Evolutionary conservation across 2,329 filamentous ascomycete genomes (phyloP).

Genomic region (Fusarium sp.): DNA sequence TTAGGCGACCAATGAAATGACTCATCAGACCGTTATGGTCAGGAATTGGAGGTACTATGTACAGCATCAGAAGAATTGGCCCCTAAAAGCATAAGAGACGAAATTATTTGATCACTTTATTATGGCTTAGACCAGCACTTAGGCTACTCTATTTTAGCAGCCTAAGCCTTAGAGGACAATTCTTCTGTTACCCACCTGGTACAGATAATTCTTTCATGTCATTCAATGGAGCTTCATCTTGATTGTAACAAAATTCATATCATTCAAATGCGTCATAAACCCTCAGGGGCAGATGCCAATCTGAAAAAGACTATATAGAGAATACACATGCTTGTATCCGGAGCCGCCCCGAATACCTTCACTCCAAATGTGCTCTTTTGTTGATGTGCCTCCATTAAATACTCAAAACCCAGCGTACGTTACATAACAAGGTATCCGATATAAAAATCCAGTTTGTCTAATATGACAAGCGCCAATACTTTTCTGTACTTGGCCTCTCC

Average conservation of each 20-base stretch:
- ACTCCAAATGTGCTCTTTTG: slow-evolving; percentile 42
- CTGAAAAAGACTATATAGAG: slow-evolving; percentile 44
- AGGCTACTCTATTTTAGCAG: too few relatives aligned
- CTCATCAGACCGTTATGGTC: background rate
- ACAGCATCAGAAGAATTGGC: too few relatives aligned
- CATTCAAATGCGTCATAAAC: slow-evolving; percentile 46
- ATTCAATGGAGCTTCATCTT: background rate
- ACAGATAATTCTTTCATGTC: background rate
- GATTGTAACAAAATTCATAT: slow-evolving; percentile 32
- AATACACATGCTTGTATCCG: slow-evolving; percentile 42
- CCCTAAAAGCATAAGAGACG: too few relatives aligned
- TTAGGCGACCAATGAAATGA: slow-evolving; percentile 35
- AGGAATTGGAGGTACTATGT: background rate
- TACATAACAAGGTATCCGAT: slow-evolving; percentile 50
- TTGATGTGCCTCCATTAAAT: slow-evolving; percentile 49
- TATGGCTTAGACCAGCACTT: too few relatives aligned
- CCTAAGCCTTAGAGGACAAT: too few relatives aligned
- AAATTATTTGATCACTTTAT: too few relatives aligned
- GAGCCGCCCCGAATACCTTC: slow-evolving; percentile 40
- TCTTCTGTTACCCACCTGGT: too few relatives aligned
- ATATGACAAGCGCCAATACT: slow-evolving; percentile 45
- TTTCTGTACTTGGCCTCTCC: slow-evolving; percentile 33
- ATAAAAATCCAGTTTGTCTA: slow-evolving; percentile 50
- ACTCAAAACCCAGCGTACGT: slow-evolving; percentile 47
- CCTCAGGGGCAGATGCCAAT: slow-evolving; percentile 44